Evolutionary conservation across 2,329 filamentous ascomycete genomes (phyloP).

Genomic region (Metarhizium robertsii): DNA sequence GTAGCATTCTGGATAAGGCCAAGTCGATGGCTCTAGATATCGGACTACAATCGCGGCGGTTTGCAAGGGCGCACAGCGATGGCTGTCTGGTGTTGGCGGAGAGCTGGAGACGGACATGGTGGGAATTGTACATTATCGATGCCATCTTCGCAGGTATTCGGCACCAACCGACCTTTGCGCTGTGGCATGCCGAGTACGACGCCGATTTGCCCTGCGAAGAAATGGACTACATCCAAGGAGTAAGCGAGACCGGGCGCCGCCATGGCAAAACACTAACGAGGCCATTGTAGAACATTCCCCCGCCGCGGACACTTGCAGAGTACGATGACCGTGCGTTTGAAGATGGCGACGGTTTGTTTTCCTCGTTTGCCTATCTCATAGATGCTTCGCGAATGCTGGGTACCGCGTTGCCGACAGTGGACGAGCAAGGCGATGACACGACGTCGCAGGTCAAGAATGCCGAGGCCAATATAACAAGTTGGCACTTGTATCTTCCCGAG

Average conservation of each 20-base stretch:
- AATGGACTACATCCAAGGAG: conserved; percentile 44
- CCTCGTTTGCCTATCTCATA: conserved; percentile 69
- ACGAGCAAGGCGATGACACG: conserved; percentile 28
- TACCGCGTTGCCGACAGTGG: conserved; percentile 34
- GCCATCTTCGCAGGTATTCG: conserved; percentile 69
- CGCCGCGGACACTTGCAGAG: conserved; percentile 53
- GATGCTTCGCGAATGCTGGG: conserved; percentile 67
- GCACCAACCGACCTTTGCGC: conserved; percentile 52
- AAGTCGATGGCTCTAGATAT: conserved; percentile 20
- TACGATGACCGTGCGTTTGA: conserved; percentile 62
- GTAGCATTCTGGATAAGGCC: conserved; percentile 51
- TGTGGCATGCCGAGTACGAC: conserved; percentile 51
- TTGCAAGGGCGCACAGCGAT: conserved; percentile 47
- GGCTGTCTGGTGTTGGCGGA: conserved; percentile 58
- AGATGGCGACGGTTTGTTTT: conserved; percentile 56
- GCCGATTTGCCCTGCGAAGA: conserved; percentile 69
- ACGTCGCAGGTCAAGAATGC: conserved; percentile 8
- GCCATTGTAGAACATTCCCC: conserved; percentile 33
- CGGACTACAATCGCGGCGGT: conserved; percentile 57
- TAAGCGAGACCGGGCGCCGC: conserved; percentile 22
- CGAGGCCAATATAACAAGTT: conserved; percentile 49
- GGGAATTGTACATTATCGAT: conserved; percentile 63
- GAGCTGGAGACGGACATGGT: conserved; percentile 74
- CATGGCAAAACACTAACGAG: background rate
- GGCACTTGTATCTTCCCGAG: conserved; percentile 63